Evolutionary conservation across 257 asterid genomes (phyloP), one percentile per base, ranked within the genome.

Genomic region (Solanum sejunctum): DNA sequence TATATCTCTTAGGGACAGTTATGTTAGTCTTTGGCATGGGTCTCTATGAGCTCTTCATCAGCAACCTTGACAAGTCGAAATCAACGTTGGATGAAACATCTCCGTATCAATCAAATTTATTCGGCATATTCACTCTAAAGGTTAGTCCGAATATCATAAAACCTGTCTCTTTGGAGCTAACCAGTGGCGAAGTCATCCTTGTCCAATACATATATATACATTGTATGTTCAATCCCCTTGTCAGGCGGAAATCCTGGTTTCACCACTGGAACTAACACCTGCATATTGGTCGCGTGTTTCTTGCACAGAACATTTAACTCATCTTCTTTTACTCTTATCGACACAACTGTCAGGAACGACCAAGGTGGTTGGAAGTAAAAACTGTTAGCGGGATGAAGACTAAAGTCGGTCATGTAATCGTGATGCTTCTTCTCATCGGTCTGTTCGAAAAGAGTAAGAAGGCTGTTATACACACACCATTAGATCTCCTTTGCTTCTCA

Each of bases 11-110:
- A 63, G 99, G 99, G 82, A 96, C 99, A 60, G 99, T 96, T 89
- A 96, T 96, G 99, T 45, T 96, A 90, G 98, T 96, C 16, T 96
- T 96, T 41, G 99, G 98, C 54, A 93, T 93, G 98, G 98, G 99
- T 66, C 97, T 96, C 5, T 96, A 96, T 81, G 99, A 96, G 92
- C 98, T 96, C 70, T 96, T 96, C 93, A 96, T 96, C 90, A 96
- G 98, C 87, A 96, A 94, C 86, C 97, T 96, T 28, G 98, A 94
- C 84, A 93, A 92, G 83, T 87, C 86, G 18, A 90, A 90, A 86
- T 87, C 93, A 83, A 60, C 78, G 84, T 86, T 94, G 0, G 91
- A 92, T 13, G 98, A 92, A 75, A 89, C 52, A 83, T 43, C 43
- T 12, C 81, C 91, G 45, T 6, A 85, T 84, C 88, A 92, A 87